Conservation (phyloP, 352 stramenopile species). For the Phytophthora palmivora region DNA sequence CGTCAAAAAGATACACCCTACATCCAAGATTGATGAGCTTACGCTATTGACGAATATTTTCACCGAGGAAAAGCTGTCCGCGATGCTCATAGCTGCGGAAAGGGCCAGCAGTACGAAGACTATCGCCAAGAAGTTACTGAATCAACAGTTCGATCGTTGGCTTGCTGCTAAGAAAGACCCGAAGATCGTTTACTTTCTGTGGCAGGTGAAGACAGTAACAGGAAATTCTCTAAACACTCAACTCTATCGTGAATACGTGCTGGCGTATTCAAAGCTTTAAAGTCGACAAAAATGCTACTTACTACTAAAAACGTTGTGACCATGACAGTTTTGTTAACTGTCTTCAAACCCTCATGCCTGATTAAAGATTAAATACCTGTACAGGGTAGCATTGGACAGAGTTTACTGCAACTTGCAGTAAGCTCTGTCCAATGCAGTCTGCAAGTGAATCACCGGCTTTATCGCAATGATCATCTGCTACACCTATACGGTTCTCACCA, state of each 20-base stretch:
- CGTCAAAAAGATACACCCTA: background rate
- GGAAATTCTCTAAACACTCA: background rate
- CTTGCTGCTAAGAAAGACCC: background rate
- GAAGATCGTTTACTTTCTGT: background rate
- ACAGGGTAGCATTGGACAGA: too few species aligned
- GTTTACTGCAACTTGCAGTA: too few species aligned
- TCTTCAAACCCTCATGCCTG: too few species aligned
- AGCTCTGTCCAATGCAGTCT: too few species aligned
- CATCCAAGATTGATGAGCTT: background rate
- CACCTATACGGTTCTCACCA: too few species aligned
- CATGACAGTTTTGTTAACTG: too few species aligned
- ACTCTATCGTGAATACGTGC: slow-evolving; percentile 4
- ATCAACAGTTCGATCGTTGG: background rate
- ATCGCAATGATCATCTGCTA: too few species aligned
- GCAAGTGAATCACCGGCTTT: too few species aligned
- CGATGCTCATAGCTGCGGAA: slow-evolving; percentile 8
- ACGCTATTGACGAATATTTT: background rate
- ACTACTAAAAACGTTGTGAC: too few species aligned
- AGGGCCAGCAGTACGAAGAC: slow-evolving; percentile 5
- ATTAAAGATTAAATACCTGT: too few species aligned
- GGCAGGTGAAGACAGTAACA: background rate
- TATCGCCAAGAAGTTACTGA: slow-evolving; percentile 4
- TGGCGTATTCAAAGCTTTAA: background rate
- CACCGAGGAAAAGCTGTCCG: background rate
- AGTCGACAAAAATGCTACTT: too few species aligned